phyloP scores from a whole-genome alignment of 805 yeast species.

The Lipomyces japonicus region DNA sequence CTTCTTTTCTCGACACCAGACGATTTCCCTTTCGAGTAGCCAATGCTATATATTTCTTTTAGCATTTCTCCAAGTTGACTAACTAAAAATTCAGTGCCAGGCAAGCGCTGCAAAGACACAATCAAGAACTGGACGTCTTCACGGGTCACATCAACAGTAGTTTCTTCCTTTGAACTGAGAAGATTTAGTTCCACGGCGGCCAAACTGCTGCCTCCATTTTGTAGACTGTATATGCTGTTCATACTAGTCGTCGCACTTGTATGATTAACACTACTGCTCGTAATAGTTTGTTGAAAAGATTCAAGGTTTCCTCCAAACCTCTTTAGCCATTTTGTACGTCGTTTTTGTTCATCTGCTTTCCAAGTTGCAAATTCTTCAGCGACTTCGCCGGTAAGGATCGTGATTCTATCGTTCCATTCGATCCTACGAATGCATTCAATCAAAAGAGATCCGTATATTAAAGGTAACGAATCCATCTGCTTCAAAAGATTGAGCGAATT shows the following conservation, averaged over 20 bases:
- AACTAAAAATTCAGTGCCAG: slow-evolving; percentile 32
- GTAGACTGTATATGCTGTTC: slow-evolving; percentile 10
- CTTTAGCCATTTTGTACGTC: slow-evolving; percentile 59
- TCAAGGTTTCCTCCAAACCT: slow-evolving; percentile 48
- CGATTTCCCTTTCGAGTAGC: neutral
- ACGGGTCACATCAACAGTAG: slow-evolving; percentile 6
- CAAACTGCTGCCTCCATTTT: slow-evolving; percentile 24
- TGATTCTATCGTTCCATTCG: slow-evolving; percentile 32
- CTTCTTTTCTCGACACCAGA: slow-evolving; percentile 5
- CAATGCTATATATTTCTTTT: slow-evolving; percentile 22
- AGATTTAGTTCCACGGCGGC: slow-evolving; percentile 30
- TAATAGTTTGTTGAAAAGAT: slow-evolving; percentile 13
- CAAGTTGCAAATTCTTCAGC: slow-evolving; percentile 57
- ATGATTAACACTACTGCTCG: slow-evolving; percentile 1
- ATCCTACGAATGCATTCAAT: slow-evolving; percentile 37
- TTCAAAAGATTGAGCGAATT: slow-evolving; percentile 35
- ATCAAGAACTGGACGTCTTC: slow-evolving; percentile 30
- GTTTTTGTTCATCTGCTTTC: slow-evolving; percentile 53
- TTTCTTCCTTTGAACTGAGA: slow-evolving; percentile 12
- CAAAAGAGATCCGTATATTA: slow-evolving; percentile 39
- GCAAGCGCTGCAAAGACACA: slow-evolving; percentile 26
- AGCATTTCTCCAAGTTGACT: slow-evolving; percentile 35
- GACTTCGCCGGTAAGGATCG: slow-evolving; percentile 28
- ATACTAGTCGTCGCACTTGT: slow-evolving; percentile 4
- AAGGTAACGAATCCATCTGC: slow-evolving; percentile 38